Evolutionary conservation across 345 rosid species (phyloP).

Genomic region (Litchi chinensis): DNA sequence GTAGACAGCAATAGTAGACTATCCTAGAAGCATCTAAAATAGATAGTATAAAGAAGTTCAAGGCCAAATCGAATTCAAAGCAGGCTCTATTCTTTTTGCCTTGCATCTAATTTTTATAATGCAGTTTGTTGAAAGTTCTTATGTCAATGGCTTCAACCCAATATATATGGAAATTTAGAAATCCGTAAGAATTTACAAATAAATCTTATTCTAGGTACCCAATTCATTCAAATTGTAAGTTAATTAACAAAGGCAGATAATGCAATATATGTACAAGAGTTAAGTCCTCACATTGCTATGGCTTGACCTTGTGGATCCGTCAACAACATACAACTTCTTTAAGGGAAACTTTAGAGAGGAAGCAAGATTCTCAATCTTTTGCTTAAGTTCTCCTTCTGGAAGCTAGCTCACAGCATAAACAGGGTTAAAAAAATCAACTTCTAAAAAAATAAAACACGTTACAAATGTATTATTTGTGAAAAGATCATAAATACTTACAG

Average conservation of each 20-base stretch:
- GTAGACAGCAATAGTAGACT: not conserved
- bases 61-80: not conserved
- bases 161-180: not conserved
- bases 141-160: not conserved
- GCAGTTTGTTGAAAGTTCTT: not conserved
- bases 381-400: conserved; percentile 85
- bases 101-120: not conserved
- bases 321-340: conserved; percentile 93
- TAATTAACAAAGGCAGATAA: not conserved
- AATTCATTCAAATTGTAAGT: not conserved
- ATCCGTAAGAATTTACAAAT: not conserved
- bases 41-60: not conserved
- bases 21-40: not conserved
- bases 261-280: not conserved
- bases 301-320: conserved; percentile 99
- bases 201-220: not conserved
- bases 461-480: not conserved
- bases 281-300: conserved; percentile 92
- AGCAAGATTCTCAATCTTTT: conserved; percentile 89
- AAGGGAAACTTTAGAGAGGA: conserved; percentile 85
- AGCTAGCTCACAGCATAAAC: conserved; percentile 53
- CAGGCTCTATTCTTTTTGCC: not conserved
- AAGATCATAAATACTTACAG: conserved; percentile 60
- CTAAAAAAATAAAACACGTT: conserved; percentile 6
- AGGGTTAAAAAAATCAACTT: conserved; percentile 17